Evolutionary conservation across 2,329 filamentous ascomycete genomes (phyloP), one percentile per base, ranked within the genome.

Genomic region (Fusarium sp.): DNA sequence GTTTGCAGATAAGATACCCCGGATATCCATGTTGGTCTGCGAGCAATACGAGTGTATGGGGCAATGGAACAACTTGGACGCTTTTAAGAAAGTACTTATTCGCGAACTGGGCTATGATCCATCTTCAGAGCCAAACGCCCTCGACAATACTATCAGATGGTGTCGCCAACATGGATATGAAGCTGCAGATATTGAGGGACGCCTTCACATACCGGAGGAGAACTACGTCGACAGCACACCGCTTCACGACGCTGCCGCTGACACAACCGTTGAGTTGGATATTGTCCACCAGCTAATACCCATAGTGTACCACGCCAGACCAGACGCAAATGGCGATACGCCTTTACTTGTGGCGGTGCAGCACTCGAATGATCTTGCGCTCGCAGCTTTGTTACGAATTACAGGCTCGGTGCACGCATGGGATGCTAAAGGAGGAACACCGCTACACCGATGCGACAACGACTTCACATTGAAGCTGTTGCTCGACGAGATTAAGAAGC

Each of bases 401-500:
- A 26, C 26, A 4, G 51, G 40, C 2, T 64, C 45, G 3, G 45
- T 65, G 1, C 59, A 65, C 11, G 53, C 64, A 15, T 24, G 60
- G n/a, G 53, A 45, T 38, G 19, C 28, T 1, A 65, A 44, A 58
- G 21, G 46, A 13, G n/a, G 46, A 5, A 65, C 62, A 6, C 62
- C 62, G 13, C n/a, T 65, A 15, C 62, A 65, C 14, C 33, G 46
- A 28, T 65, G 62, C 3, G 28, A 49, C 8, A 58, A 52, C 7
- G 22, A 42, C 17, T 26, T 39, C 17, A 65, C 46, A 7, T 7
- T 65, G 17, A 22, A 17, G 13, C 19, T 64, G 6, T 34, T 65
- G 2, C 52, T 64, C 1, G 46, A 65, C 11, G 59, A 64, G 40
- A 58, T 64, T 4, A 65, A 65, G 11, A 64, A 65, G 24, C 59